Evolutionary conservation across 83 land plant genomes (phyloP).

Genomic region (Larix sibirica): DNA sequence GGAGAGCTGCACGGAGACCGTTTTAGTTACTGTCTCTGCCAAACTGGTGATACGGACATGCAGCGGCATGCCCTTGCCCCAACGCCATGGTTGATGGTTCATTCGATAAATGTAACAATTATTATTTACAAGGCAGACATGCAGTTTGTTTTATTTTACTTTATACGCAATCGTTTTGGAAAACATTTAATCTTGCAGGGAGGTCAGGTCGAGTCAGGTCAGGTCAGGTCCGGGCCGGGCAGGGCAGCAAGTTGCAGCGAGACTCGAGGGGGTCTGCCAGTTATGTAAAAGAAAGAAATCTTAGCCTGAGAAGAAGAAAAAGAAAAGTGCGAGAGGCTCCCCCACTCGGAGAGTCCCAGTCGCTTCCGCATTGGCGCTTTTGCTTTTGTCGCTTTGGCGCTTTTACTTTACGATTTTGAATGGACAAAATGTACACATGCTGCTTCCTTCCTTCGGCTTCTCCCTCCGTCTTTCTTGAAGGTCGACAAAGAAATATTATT

Average conservation of each 20-base stretch:
- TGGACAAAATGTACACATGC: not conserved
- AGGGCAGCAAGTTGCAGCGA: not conserved
- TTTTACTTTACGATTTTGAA: not conserved
- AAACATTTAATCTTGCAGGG: too few relatives aligned
- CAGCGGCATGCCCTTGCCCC: not conserved
- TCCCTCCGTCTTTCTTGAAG: too few relatives aligned
- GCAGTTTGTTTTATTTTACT: too few relatives aligned
- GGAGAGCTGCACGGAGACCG: slow-evolving; percentile 15
- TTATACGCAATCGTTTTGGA: too few relatives aligned
- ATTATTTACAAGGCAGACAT: not conserved
- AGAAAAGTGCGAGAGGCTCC: not conserved
- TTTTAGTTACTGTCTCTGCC: not conserved
- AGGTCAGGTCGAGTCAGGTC: too few relatives aligned
- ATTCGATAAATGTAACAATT: slow-evolving; percentile 7
- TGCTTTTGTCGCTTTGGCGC: slow-evolving; percentile 6
- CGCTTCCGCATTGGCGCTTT: not conserved
- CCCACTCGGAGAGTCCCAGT: too few relatives aligned
- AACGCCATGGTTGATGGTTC: not conserved
- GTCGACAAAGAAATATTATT: not conserved
- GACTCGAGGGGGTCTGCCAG: slow-evolving; percentile 4
- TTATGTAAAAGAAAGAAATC: not conserved
- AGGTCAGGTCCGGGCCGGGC: too few relatives aligned
- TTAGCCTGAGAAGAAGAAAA: not conserved
- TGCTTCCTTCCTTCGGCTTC: not conserved
- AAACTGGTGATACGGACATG: not conserved